Base-by-base conservation (phyloP, 306 rosid genomes). In the Quercus robur region DNA sequence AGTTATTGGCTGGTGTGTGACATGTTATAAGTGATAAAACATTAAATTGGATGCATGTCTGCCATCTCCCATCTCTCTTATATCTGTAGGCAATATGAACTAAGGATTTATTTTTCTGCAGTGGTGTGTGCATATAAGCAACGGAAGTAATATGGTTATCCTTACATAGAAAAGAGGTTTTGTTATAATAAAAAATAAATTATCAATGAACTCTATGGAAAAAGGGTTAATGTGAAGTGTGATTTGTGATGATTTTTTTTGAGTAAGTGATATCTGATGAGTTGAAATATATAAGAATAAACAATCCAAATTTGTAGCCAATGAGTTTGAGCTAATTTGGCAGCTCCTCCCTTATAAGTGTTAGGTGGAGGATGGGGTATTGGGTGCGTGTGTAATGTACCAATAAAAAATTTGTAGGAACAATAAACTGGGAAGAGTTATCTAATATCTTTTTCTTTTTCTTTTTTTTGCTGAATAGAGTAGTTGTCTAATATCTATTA, bases 21-120 rank as follows among this genome's bases (percentile, higher is more conserved):
- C 33, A 38, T 76, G 62, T 35, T 19, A 14, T 66, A 57, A 56
- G 46, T 66, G 71, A 77, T 79, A 62, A 66, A 77, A 78, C 56
- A 26, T 62, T 15, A 3, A 54, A 56, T 67, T 20, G n/a, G 56
- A 58, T 55, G 66, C 58, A 38, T 26, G 38, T 51, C 67, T 35
- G 75, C 59, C 31, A 30, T 77, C 71, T 71, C 51, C 73, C 66
- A 31, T 33, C 56, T 54, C 70, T 54, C 77, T 81, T 52, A 77
- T 7, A 46, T 78, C 46, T 44, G 5, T 64, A 21, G 35, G 76
- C 6, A 30, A 59, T 23, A 35, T 62, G 6, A 75, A 56, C 23
- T 12, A 49, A 41, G 75, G 5, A 15, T 17, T 57, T 6, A 5
- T 49, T 51, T 41, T 59, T 77, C 33, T 70, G 35, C 21, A 46